Conservation (phyloP, 345 rosid genomes). For the Arabis hirsuta region DNA sequence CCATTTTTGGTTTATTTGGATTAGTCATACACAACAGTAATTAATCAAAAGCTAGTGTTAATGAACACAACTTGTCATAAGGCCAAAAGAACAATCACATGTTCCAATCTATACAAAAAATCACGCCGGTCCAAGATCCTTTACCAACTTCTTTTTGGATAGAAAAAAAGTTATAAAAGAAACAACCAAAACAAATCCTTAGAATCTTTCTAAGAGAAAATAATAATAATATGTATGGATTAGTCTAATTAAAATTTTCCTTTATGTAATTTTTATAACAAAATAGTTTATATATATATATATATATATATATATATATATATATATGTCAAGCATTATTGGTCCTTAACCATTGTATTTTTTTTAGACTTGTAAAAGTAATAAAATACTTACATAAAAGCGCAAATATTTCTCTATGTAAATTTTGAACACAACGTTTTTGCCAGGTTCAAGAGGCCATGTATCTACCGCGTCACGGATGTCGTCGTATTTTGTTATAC, state of each 20-base stretch:
- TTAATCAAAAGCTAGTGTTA: too few species aligned
- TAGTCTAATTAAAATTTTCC: too few species aligned
- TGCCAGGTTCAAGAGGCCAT: constrained; percentile 27
- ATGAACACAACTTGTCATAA: too few species aligned
- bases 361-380: background rate
- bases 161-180: background rate
- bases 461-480: background rate
- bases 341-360: background rate
- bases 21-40: too few species aligned
- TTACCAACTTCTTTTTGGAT: background rate
- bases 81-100: too few species aligned
- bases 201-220: background rate
- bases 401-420: constrained; percentile 15
- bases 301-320: too few species aligned
- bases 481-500: constrained; percentile 1
- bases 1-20: too few species aligned
- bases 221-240: background rate
- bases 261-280: too few species aligned
- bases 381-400: constrained; percentile 13
- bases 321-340: background rate
- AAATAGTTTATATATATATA: too few species aligned
- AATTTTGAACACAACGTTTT: background rate
- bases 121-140: too few species aligned
- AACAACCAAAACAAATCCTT: background rate
- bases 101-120: too few species aligned